phyloP scores from a whole-genome alignment of 306 rosid genomes.

The Lathyrus aphaca region DNA sequence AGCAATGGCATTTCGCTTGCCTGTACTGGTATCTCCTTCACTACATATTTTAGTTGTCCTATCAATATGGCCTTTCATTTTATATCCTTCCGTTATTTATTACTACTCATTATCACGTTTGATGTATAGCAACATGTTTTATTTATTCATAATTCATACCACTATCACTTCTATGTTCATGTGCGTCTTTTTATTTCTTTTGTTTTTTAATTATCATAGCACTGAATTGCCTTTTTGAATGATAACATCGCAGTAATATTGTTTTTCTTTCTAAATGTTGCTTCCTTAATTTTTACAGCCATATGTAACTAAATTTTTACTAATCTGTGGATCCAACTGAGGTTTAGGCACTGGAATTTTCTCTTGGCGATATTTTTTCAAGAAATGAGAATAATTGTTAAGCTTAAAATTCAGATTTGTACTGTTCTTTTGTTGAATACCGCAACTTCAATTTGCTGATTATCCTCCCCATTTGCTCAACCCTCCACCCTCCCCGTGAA shows the following conservation, averaged over 20 bases:
- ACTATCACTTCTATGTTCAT: neutral
- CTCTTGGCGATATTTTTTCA: neutral
- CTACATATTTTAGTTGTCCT: constrained; percentile 11
- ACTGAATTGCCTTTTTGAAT: neutral
- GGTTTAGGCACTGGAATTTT: neutral
- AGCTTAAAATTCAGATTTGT: constrained; percentile 6
- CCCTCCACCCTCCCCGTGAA: neutral
- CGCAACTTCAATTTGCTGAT: neutral
- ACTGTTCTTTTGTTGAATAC: constrained; percentile 6
- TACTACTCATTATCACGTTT: constrained; percentile 3
- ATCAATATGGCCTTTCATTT: constrained; percentile 11
- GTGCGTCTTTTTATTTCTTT: neutral
- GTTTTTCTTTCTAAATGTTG: neutral
- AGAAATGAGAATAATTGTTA: neutral
- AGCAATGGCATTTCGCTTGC: constrained; percentile 89
- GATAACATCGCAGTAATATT: neutral
- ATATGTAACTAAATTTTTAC: constrained; percentile 9
- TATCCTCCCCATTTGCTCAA: constrained; percentile 10
- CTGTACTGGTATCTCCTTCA: constrained; percentile 67
- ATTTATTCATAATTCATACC: neutral
- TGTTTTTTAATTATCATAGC: constrained; percentile 6
- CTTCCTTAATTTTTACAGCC: neutral
- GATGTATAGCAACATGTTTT: constrained; percentile 1
- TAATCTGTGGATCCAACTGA: neutral
- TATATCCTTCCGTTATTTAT: neutral